Percentiles rank a stretch among this genome's conserved stretches.
phyloP scores from a whole-genome alignment of 495 filamentous ascomycete genomes.

The Hypoxylon trugodes region DNA sequence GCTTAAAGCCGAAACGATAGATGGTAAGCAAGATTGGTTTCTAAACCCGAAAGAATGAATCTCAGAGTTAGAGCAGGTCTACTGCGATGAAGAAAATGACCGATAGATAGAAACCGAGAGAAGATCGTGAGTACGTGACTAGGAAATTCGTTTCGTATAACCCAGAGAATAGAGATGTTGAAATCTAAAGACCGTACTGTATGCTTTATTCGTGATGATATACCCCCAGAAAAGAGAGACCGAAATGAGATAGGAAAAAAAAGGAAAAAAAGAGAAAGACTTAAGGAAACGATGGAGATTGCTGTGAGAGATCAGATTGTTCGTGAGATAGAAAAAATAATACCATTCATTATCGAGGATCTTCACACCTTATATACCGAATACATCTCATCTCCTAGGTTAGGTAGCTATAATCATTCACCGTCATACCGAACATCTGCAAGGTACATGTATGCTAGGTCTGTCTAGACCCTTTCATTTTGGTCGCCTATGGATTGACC shows the following conservation, averaged over 20 bases:
- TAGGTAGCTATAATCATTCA: too few relatives aligned
- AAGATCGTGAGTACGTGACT: constrained; percentile 33
- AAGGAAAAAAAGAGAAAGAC: constrained; percentile 42
- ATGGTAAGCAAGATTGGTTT: not conserved
- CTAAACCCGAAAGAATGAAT: constrained; percentile 15
- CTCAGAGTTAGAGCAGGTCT: constrained; percentile 24
- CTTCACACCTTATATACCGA: constrained; percentile 25
- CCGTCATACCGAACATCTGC: not conserved
- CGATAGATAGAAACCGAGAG: constrained; percentile 17
- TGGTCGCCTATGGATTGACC: not conserved
- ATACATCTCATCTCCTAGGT: too few relatives aligned
- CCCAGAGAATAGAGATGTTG: constrained; percentile 19
- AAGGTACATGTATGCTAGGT: constrained; percentile 14
- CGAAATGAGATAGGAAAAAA: constrained; percentile 39
- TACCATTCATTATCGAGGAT: not conserved
- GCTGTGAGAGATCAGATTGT: constrained; percentile 19
- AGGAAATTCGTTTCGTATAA: constrained; percentile 35
- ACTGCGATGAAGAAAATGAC: constrained; percentile 40
- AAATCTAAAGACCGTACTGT: constrained; percentile 24
- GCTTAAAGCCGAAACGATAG: constrained; percentile 24
- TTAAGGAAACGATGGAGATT: constrained; percentile 33
- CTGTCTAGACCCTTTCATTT: constrained; percentile 18
- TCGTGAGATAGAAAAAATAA: constrained; percentile 22
- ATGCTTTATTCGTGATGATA: constrained; percentile 23
- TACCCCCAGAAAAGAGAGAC: constrained; percentile 30